Conservation (phyloP, 306 rosid genomes). For the Calophaca sinica region DNA sequence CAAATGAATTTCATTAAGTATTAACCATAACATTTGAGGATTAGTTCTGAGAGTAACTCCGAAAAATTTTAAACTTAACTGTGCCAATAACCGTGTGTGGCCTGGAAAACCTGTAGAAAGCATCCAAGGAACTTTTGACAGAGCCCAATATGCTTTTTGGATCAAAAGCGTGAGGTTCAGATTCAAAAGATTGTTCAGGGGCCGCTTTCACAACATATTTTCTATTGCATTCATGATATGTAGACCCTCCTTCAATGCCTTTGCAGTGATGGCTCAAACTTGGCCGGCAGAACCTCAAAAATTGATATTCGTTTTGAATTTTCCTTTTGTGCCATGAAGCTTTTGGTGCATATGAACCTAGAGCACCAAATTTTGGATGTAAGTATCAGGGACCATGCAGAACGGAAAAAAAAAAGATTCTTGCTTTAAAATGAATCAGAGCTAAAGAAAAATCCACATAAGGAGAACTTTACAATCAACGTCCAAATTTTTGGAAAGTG, state of each 20-base stretch:
- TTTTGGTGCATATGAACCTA: conserved; percentile 55
- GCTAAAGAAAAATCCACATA: background rate
- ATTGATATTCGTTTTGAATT: conserved; percentile 41
- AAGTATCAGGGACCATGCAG: conserved; percentile 29
- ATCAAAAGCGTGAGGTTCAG: conserved; percentile 66
- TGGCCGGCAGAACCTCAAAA: conserved; percentile 47
- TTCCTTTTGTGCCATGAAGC: conserved; percentile 60
- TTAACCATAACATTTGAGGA: conserved; percentile 21
- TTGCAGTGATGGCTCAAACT: conserved; percentile 19
- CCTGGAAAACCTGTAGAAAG: conserved; percentile 93
- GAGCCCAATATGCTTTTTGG: conserved; percentile 52
- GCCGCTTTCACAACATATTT: conserved; percentile 64
- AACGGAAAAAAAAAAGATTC: conserved; percentile 7
- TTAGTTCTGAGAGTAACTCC: conserved; percentile 4
- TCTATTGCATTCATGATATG: conserved; percentile 39
- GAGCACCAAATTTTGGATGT: conserved; percentile 30
- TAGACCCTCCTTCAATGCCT: conserved; percentile 49
- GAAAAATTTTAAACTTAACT: conserved; percentile 62
- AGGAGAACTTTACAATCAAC: background rate
- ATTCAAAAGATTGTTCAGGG: conserved; percentile 71
- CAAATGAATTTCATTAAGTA: conserved; percentile 18
- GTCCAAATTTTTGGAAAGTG: too few relatives aligned
- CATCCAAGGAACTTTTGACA: conserved; percentile 59
- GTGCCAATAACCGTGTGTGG: conserved; percentile 98
- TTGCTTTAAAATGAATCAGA: conserved; percentile 9